These are phyloP conservation scores for Termitomyces sp. DNA, from an alignment of 768 basidiomycete genomes.

Conservation along the genomic window DNA sequence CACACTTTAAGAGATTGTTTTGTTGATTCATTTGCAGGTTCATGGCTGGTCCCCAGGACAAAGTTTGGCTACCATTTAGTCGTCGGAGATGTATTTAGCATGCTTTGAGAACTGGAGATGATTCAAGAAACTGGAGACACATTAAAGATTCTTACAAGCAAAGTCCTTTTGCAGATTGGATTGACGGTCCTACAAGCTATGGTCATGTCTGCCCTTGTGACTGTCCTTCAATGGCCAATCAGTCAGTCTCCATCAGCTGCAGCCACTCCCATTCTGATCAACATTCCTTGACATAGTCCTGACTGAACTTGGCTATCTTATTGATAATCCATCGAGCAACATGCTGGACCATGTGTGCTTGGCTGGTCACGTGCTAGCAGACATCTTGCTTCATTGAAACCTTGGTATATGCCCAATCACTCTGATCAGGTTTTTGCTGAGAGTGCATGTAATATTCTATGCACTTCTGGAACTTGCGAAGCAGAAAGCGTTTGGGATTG, in stretches of 20 bases:
- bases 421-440: constrained; percentile 94
- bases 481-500: constrained; percentile 84
- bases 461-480: constrained; percentile 89
- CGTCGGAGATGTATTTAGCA: constrained; percentile 93
- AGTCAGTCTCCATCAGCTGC: constrained; percentile 47
- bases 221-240: constrained; percentile 95
- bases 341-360: constrained; percentile 89
- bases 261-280: background rate
- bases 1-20: constrained; percentile 1
- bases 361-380: constrained; percentile 91
- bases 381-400: constrained; percentile 81
- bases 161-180: constrained; percentile 85
- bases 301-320: constrained; percentile 95
- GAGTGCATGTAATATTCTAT: constrained; percentile 94
- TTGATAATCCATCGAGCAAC: constrained; percentile 99
- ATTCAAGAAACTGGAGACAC: constrained; percentile 94
- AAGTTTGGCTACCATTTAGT: constrained; percentile 97
- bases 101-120: constrained; percentile 99
- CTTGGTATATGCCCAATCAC: constrained; percentile 96
- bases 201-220: constrained; percentile 90
- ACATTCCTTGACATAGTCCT: constrained; percentile 49
- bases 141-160: constrained; percentile 83
- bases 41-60: constrained; percentile 85
- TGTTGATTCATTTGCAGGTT: constrained; percentile 48
- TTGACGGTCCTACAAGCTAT: constrained; percentile 91